These are phyloP conservation scores for Clitocybe nebularis DNA, from an alignment of 1,284 basidiomycete genomes.

Conservation along the genomic window DNA sequence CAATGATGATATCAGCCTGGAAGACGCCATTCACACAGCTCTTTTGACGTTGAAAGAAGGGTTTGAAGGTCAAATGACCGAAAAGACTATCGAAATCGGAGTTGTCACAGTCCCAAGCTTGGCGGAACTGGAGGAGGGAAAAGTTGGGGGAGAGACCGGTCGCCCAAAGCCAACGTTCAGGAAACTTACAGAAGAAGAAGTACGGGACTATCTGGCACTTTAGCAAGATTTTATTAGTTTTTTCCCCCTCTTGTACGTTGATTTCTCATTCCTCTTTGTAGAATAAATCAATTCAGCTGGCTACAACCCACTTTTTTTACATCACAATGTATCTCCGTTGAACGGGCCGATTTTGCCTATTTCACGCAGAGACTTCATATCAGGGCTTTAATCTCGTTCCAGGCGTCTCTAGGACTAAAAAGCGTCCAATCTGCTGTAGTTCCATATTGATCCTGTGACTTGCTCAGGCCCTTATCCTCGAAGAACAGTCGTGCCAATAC, in stretches of 20 bases:
- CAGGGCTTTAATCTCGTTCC: no score
- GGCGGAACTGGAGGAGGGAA: constrained; percentile 72
- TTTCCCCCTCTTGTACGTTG: constrained; percentile 23
- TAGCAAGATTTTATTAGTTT: constrained; percentile 32
- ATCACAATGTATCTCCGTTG: no score
- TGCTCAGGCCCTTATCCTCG: no score
- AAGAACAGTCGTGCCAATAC: no score
- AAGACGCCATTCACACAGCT: constrained; percentile 99
- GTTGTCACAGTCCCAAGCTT: constrained; percentile 85
- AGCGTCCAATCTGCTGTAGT: no score
- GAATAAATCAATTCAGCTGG: constrained; percentile 1
- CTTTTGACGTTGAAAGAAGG: constrained; percentile 97
- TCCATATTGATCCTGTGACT: no score
- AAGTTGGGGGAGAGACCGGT: constrained; percentile 69
- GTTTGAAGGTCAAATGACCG: constrained; percentile 99
- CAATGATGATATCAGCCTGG: constrained; percentile 98
- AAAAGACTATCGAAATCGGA: constrained; percentile 99
- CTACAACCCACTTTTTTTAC: no score
- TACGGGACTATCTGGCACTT: constrained; percentile 87
- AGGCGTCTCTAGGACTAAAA: no score
- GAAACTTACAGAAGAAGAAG: constrained; percentile 92
- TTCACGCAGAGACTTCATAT: no score
- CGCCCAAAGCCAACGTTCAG: constrained; percentile 86
- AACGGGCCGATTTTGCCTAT: no score
- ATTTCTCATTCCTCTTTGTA: constrained; percentile 20